Evolutionary conservation across 2,329 filamentous ascomycete species (phyloP), one percentile per base, ranked within the genome.

Genomic region (Byssoonygena ceratinophila): DNA sequence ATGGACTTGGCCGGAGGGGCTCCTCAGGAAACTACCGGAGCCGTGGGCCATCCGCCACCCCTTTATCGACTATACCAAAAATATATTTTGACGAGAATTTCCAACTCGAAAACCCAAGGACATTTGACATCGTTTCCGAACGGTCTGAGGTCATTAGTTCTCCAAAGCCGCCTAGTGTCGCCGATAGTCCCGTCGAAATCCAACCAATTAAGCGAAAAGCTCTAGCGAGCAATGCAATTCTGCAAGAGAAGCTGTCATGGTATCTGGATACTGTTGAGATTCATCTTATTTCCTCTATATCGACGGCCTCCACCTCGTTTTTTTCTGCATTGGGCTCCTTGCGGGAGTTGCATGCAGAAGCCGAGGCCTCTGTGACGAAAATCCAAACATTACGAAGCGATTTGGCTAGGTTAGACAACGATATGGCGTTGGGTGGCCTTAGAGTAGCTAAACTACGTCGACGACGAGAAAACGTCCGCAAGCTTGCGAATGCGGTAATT

Each of bases 221-320:
- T 1, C 74, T 98, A 25, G 91, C 91, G 6, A 96, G 90, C 0
- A 98, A 98, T 69, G 92, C 92, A 0, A 98, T 98, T 54, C 69
- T 98, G 32, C 92, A 98, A 66, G 92, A 98, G 69, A 98, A 98
- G 69, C 75, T 98, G 11, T 97, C 92, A 0, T 98, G 92, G 92
- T 98, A 98, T 67, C 95, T 98, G 89, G 92, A 98, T 66, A 98
- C 92, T 0, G 89, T 98, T 20, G 92, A 98, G 66, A 88, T 98
- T 51, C 92, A 98, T 66, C 75, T 98, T 6, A 96, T 98, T 60
- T 88, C 87, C 29, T 95, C 90, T 0, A 98, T 98, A 57, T 97
- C 91, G 1, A 89, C 87, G 0, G 92, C 92, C 1, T 97, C 92
- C 0, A 89, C 88, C 0, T 95, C 91, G 0, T 98, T 98, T 68